Evolutionary conservation across 1,139 yeast species (phyloP).

Genomic region (Nakaseomyces glabratus): DNA sequence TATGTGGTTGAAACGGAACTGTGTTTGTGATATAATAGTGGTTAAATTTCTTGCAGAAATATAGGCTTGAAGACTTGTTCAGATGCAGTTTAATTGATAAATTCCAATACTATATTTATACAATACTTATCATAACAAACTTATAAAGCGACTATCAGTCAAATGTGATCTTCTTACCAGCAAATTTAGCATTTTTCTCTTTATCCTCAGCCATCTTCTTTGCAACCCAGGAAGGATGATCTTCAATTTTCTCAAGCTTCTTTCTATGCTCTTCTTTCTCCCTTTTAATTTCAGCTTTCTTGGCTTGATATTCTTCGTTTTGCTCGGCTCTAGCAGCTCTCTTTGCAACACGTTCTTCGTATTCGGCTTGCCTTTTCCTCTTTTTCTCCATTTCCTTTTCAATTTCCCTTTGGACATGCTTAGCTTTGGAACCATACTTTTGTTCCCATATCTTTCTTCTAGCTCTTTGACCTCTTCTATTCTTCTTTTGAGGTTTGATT

Average conservation of each 20-base stretch:
- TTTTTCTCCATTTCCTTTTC: constrained; percentile 47
- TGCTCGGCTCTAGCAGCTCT: constrained; percentile 47
- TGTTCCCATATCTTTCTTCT: constrained; percentile 93
- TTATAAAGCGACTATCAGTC: constrained; percentile 16
- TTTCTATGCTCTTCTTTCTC: constrained; percentile 18
- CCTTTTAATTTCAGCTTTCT: constrained; percentile 32
- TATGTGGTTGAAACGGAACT: too few species aligned
- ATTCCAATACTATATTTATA: too few species aligned
- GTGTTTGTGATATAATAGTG: too few species aligned
- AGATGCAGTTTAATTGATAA: too few species aligned
- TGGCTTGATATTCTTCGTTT: constrained; percentile 24
- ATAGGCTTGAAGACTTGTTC: too few species aligned
- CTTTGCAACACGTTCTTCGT: constrained; percentile 62
- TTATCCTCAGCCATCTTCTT: constrained; percentile 62
- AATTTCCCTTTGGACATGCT: constrained; percentile 61
- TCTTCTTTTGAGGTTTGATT: constrained; percentile 47
- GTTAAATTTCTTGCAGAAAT: too few species aligned
- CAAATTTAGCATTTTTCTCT: constrained; percentile 54
- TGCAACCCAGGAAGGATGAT: constrained; percentile 98
- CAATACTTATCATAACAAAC: too few species aligned
- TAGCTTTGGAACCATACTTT: constrained; percentile 79
- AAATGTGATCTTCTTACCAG: constrained; percentile 79
- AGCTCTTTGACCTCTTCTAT: constrained; percentile 94
- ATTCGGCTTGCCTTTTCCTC: constrained; percentile 52
- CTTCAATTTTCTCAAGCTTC: constrained; percentile 20